Conservation (phyloP, 768 basidiomycete genomes). For the Lactarius pseudohatsudake region DNA sequence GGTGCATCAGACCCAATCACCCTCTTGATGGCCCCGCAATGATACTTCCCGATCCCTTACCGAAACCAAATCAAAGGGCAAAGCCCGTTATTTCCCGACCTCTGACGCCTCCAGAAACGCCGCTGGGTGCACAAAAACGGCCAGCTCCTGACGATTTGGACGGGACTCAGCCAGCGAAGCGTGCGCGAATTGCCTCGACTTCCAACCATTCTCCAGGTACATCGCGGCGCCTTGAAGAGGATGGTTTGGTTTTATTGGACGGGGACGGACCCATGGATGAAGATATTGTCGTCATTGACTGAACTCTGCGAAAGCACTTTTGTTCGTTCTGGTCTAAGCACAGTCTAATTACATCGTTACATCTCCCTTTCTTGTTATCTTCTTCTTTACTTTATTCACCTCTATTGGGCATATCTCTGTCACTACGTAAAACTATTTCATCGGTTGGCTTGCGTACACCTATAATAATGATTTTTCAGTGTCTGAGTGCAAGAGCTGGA, state of each 20-base stretch:
- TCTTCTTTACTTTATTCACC: conserved; percentile 20
- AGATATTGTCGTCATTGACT: conserved; percentile 56
- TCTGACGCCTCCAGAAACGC: conserved; percentile 42
- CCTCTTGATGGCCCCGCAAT: conserved; percentile 50
- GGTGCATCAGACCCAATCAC: conserved; percentile 52
- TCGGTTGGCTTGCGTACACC: conserved; percentile 3
- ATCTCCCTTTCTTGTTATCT: background rate
- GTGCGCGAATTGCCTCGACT: conserved; percentile 38
- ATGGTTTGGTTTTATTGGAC: conserved; percentile 71
- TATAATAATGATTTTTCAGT: background rate
- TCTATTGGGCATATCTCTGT: conserved; percentile 17
- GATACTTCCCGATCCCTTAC: conserved; percentile 66
- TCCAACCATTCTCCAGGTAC: conserved; percentile 56
- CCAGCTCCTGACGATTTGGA: conserved; percentile 55
- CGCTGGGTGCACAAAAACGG: conserved; percentile 54
- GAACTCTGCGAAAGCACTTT: conserved; percentile 27
- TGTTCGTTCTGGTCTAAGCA: background rate
- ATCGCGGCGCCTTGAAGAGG: conserved; percentile 64
- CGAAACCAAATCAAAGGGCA: conserved; percentile 49
- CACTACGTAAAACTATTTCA: conserved; percentile 1
- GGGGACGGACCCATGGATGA: conserved; percentile 52
- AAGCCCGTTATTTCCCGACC: conserved; percentile 38
- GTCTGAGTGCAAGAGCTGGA: background rate
- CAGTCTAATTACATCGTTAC: background rate
- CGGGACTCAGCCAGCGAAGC: conserved; percentile 60